Percentiles rank a stretch among this genome's conserved stretches.
These are phyloP conservation scores for Nicotiana attenuata DNA, from an alignment of 257 asterid genomes.

Conservation along the genomic window DNA sequence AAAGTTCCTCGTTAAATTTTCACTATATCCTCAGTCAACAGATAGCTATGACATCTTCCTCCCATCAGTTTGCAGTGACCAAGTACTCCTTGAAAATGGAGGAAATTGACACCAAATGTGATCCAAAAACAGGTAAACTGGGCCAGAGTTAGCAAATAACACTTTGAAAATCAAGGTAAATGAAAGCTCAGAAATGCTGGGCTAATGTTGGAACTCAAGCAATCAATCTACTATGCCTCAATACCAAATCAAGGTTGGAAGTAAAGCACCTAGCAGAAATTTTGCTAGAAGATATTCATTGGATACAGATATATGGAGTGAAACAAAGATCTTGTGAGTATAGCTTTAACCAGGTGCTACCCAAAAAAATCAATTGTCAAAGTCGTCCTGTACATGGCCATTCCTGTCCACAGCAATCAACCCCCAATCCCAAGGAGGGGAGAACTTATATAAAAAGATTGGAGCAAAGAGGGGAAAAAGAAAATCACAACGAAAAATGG, in stretches of 20 bases:
- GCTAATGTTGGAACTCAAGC: neutral
- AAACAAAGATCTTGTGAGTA: neutral
- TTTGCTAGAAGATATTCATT: neutral
- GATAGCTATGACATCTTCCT: slow-evolving; percentile 7
- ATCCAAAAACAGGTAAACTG: neutral
- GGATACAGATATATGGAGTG: neutral
- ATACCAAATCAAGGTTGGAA: neutral
- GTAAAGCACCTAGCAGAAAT: neutral
- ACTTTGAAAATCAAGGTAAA: neutral
- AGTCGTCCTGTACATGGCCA: neutral
- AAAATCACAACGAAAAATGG: neutral
- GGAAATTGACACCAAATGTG: neutral
- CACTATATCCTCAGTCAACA: slow-evolving; percentile 4
- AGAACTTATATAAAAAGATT: neutral
- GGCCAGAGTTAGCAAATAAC: slow-evolving; percentile 1
- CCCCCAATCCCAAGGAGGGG: neutral
- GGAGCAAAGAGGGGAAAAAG: neutral
- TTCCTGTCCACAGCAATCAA: neutral
- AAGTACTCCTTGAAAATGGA: neutral
- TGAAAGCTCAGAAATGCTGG: neutral
- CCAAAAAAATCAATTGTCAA: neutral
- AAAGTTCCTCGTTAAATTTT: neutral
- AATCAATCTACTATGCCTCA: neutral
- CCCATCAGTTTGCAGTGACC: neutral
- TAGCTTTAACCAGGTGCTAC: neutral